Evolutionary conservation across 2,329 filamentous ascomycete species (phyloP).

Genomic region (Sarocladiaceae sp.): DNA sequence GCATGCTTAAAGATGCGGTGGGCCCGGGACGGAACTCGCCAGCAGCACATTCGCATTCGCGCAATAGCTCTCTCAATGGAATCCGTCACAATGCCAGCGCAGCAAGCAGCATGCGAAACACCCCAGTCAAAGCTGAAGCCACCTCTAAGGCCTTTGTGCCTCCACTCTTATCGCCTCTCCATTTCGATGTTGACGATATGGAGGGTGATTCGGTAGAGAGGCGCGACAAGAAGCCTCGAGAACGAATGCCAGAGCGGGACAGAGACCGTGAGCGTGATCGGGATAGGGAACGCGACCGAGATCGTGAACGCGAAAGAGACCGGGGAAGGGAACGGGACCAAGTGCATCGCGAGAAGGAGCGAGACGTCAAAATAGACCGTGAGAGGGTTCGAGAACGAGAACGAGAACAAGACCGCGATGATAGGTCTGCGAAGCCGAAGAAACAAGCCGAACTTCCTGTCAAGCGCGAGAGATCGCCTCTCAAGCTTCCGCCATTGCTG

Average conservation of each 20-base stretch:
- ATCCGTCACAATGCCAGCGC: conserved; percentile 26
- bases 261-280: conserved; percentile 1
- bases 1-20: conserved; percentile 25
- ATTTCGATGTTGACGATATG: conserved; percentile 39
- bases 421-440: conserved; percentile 24
- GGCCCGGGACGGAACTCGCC: conserved; percentile 20
- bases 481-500: conserved; percentile 44
- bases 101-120: conserved; percentile 25
- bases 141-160: conserved; percentile 40
- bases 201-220: conserved; percentile 22
- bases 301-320: conserved; percentile 11
- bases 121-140: conserved; percentile 33
- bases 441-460: conserved; percentile 21
- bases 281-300: conserved; percentile 13
- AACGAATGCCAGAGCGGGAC: conserved; percentile 13
- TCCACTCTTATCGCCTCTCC: conserved; percentile 49
- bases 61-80: conserved; percentile 39
- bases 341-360: background rate
- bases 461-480: conserved; percentile 34
- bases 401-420: conserved; percentile 26
- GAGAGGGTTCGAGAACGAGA: conserved; percentile 15
- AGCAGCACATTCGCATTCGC: conserved; percentile 33
- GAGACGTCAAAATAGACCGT: background rate
- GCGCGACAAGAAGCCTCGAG: conserved; percentile 18
- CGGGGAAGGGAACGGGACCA: background rate